phyloP scores from a whole-genome alignment of 202 grass and related monocot species.

The Bolboschoenoplectus hybrid region DNA sequence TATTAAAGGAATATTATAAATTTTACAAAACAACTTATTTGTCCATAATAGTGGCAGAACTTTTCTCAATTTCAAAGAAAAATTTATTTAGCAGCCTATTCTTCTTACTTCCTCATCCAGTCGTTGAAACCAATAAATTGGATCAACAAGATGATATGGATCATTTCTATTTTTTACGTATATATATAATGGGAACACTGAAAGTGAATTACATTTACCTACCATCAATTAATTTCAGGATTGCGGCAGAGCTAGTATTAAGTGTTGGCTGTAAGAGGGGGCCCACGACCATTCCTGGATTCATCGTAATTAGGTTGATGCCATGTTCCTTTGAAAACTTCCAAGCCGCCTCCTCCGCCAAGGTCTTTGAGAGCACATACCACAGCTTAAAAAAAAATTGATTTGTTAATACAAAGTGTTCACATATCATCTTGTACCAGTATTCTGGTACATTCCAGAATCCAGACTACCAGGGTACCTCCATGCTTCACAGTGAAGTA shows the following conservation, averaged over 20 bases:
- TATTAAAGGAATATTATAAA: background rate
- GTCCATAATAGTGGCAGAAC: background rate
- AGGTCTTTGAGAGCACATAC: slow-evolving; percentile 71
- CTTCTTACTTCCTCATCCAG: background rate
- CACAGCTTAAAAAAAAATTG: slow-evolving; percentile 51
- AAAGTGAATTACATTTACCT: slow-evolving; percentile 31
- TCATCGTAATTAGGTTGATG: slow-evolving; percentile 61
- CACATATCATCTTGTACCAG: background rate
- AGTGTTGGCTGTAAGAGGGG: slow-evolving; percentile 74
- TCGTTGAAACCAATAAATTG: background rate
- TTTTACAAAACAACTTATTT: background rate
- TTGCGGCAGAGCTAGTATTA: slow-evolving; percentile 48
- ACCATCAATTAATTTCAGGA: slow-evolving; percentile 63
- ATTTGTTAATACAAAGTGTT: background rate
- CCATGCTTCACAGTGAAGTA: background rate
- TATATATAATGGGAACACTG: background rate
- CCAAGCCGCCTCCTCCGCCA: slow-evolving; percentile 65
- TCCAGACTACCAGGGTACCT: background rate
- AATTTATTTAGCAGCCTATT: background rate
- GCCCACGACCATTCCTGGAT: slow-evolving; percentile 60
- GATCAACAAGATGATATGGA: background rate
- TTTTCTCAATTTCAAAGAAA: background rate
- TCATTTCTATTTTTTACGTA: background rate
- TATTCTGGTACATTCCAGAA: background rate
- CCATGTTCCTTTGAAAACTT: slow-evolving; percentile 65